Conservation (phyloP, 2,329 filamentous ascomycete genomes). For the Talaromyces sp. region DNA sequence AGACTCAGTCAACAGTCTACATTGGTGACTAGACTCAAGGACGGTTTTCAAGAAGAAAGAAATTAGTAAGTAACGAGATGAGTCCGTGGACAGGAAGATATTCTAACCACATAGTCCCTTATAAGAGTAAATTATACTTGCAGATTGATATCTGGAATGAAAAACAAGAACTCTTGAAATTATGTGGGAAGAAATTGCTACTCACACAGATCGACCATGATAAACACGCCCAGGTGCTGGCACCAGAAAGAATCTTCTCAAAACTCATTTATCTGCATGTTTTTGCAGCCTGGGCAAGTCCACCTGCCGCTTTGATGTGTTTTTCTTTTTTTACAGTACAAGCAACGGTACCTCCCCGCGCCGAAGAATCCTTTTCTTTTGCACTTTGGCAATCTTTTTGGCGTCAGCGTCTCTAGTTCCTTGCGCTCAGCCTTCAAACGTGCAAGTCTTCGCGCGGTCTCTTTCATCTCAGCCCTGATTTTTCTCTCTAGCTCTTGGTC, state of each 20-base stretch:
- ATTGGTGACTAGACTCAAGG: neutral
- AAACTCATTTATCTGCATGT: neutral
- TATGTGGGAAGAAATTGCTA: neutral
- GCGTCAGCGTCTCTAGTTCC: neutral
- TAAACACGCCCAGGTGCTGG: neutral
- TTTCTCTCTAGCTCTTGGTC: neutral
- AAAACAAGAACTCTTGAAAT: neutral
- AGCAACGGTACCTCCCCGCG: neutral
- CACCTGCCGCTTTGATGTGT: neutral
- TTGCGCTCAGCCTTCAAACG: neutral
- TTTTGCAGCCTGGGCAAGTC: neutral
- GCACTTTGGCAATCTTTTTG: neutral
- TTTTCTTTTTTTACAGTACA: neutral
- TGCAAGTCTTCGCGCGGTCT: neutral
- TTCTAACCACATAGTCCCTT: neutral
- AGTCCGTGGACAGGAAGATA: neutral
- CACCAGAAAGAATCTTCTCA: neutral
- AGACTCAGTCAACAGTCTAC: neutral
- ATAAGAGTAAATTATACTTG: neutral
- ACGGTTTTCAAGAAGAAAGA: neutral
- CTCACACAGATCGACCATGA: neutral
- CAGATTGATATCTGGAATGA: neutral
- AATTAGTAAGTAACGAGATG: neutral
- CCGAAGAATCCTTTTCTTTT: neutral
- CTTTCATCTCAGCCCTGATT: neutral